A percentile compares a stretch with the other conserved stretches of the same genome.
Conservation (phyloP, 495 filamentous ascomycete species). For the Penicillium goetzii region DNA sequence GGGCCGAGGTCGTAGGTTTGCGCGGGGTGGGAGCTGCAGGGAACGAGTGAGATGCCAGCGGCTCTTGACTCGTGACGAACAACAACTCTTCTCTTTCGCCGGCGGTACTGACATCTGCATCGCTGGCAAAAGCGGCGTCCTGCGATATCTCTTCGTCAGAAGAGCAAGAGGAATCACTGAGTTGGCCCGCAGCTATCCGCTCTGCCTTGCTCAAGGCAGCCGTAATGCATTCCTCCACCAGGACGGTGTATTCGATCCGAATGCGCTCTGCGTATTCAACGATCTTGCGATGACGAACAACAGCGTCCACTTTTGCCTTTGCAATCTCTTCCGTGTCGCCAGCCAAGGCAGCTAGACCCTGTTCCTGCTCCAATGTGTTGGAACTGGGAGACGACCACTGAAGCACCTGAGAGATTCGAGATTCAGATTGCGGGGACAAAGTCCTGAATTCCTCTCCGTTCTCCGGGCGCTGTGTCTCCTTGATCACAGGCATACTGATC, state of each 20-base stretch:
- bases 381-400: conserved; percentile 94
- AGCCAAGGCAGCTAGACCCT: conserved; percentile 84
- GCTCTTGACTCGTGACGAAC: conserved; percentile 12
- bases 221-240: conserved; percentile 93
- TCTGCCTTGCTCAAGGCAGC: conserved; percentile 90
- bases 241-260: conserved; percentile 83
- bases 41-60: conserved; percentile 22
- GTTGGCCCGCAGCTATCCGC: conserved; percentile 78
- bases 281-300: conserved; percentile 86
- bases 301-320: conserved; percentile 86
- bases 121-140: conserved; percentile 24
- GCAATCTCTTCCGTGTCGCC: conserved; percentile 83
- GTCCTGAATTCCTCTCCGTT: conserved; percentile 76
- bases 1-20: conserved; percentile 39
- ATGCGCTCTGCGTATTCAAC: conserved; percentile 96
- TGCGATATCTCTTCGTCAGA: conserved; percentile 51
- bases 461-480: conserved; percentile 67
- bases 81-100: conserved; percentile 6
- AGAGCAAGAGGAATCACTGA: conserved; percentile 75
- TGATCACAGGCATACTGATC: conserved; percentile 90
- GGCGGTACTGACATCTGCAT: not conserved
- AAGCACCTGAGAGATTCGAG: conserved; percentile 85
- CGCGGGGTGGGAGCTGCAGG: conserved; percentile 28
- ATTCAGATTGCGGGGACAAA: conserved; percentile 93
- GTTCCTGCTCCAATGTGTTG: conserved; percentile 91